Evolutionary conservation across 2,329 filamentous ascomycete species (phyloP).

Genomic region (Neonectria punicea): DNA sequence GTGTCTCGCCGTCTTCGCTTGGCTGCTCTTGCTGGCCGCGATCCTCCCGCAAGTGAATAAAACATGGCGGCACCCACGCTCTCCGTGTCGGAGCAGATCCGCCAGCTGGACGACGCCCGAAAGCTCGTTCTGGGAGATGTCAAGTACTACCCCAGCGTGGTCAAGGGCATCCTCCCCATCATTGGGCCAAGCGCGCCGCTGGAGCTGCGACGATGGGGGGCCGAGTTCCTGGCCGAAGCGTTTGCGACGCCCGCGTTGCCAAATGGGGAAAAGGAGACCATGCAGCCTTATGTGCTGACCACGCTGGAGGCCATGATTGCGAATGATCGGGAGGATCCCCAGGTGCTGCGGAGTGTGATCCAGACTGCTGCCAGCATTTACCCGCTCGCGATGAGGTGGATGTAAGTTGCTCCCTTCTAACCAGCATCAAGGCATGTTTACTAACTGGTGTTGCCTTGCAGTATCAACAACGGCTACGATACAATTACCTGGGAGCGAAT

Average conservation of each 20-base stretch:
- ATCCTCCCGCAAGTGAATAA: conserved; percentile 18
- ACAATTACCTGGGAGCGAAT: conserved; percentile 87
- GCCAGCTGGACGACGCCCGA: conserved; percentile 89
- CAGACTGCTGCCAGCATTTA: conserved; percentile 94
- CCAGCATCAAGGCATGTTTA: conserved; percentile 12
- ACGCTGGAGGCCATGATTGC: conserved; percentile 77
- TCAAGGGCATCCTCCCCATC: conserved; percentile 92
- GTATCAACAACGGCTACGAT: conserved; percentile 88
- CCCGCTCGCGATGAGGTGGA: conserved; percentile 89
- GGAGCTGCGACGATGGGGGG: conserved; percentile 93
- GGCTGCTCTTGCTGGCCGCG: conserved; percentile 17
- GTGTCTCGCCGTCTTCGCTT: conserved; percentile 1
- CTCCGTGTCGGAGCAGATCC: conserved; percentile 79
- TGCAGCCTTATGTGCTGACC: conserved; percentile 81
- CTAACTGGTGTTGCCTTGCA: conserved; percentile 55
- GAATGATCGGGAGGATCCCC: conserved; percentile 77
- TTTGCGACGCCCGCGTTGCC: conserved; percentile 91
- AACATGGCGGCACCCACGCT: conserved; percentile 65
- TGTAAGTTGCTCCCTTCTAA: conserved; percentile 72
- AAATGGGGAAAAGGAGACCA: conserved; percentile 80
- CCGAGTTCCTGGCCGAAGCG: conserved; percentile 94
- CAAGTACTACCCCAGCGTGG: conserved; percentile 89
- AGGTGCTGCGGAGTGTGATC: conserved; percentile 86
- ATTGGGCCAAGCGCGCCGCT: conserved; percentile 79
- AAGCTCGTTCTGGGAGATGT: conserved; percentile 89